Conservation (phyloP, 805 yeast species). For the Sugiyamaella americana region DNA sequence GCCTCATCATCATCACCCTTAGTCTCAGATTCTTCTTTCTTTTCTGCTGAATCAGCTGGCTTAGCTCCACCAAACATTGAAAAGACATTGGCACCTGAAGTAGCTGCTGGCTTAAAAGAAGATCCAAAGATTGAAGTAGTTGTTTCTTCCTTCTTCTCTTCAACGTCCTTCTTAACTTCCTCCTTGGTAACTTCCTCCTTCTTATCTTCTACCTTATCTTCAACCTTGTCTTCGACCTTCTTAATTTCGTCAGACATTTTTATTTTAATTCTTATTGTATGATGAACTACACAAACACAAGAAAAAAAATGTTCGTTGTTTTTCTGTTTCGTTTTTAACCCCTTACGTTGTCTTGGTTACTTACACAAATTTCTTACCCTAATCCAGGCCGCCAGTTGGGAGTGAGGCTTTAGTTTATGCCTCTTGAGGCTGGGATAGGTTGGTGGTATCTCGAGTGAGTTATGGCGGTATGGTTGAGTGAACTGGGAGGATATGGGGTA, state of each 20-base stretch:
- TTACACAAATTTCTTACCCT: no score
- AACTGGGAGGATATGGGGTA: no score
- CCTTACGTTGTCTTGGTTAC: no score
- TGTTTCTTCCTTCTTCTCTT: slow-evolving; percentile 7
- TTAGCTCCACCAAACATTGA: slow-evolving; percentile 94
- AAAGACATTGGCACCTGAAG: slow-evolving; percentile 51
- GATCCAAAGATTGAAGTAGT: slow-evolving; percentile 17
- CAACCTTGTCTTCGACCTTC: slow-evolving; percentile 13
- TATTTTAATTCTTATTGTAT: no score
- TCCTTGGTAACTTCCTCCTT: slow-evolving; percentile 15
- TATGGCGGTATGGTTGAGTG: no score
- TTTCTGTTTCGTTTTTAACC: background rate
- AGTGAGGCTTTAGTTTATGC: no score
- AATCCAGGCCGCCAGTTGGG: no score
- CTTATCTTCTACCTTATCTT: slow-evolving; percentile 9
- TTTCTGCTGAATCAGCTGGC: slow-evolving; percentile 34
- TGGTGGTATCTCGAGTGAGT: no score
- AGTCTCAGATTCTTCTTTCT: slow-evolving; percentile 39
- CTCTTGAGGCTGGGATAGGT: no score
- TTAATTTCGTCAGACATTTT: slow-evolving; percentile 8
- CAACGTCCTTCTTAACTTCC: slow-evolving; percentile 13
- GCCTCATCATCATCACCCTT: slow-evolving; percentile 48
- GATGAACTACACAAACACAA: background rate
- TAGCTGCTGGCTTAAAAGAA: slow-evolving; percentile 13
- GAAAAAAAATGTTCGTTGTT: background rate